These are phyloP conservation scores for Aotearoamyces nothofagi DNA, from an alignment of 2,329 filamentous ascomycete species.

Conservation along the genomic window DNA sequence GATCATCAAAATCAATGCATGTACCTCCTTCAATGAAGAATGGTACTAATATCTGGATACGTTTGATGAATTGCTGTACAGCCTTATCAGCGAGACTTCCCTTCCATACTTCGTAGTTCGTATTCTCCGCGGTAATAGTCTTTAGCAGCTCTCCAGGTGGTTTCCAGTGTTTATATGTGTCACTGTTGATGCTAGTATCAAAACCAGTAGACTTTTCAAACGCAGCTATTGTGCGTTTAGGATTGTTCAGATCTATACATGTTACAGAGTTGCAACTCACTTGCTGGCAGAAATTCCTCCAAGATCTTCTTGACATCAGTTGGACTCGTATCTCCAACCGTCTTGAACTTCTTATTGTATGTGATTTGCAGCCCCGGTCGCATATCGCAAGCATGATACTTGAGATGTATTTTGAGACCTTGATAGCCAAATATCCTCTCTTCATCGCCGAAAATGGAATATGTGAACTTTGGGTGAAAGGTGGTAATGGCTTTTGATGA, in stretches of 20 bases:
- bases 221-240: constrained; percentile 42
- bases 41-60: constrained; percentile 69
- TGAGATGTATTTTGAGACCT: constrained; percentile 59
- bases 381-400: constrained; percentile 55
- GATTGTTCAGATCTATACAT: too few species aligned
- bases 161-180: constrained; percentile 32
- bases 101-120: constrained; percentile 72
- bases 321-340: constrained; percentile 52
- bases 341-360: constrained; percentile 56
- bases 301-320: constrained; percentile 47
- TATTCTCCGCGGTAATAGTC: constrained; percentile 43
- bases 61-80: constrained; percentile 57
- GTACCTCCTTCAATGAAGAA: constrained; percentile 92
- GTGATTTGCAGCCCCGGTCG: constrained; percentile 59
- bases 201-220: constrained; percentile 50
- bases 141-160: constrained; percentile 65
- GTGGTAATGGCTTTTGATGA: constrained; percentile 42
- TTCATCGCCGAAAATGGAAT: constrained; percentile 85
- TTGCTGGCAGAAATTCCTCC: constrained; percentile 46
- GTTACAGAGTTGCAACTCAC: constrained; percentile 32
- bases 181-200: constrained; percentile 34
- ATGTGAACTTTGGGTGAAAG: constrained; percentile 80
- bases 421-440: constrained; percentile 87
- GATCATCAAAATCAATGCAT: constrained; percentile 51
- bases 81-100: constrained; percentile 55